Evolutionary conservation across 192 early-diverging fungal genomes (phyloP).

Genomic region (Coemansia umbellata): DNA sequence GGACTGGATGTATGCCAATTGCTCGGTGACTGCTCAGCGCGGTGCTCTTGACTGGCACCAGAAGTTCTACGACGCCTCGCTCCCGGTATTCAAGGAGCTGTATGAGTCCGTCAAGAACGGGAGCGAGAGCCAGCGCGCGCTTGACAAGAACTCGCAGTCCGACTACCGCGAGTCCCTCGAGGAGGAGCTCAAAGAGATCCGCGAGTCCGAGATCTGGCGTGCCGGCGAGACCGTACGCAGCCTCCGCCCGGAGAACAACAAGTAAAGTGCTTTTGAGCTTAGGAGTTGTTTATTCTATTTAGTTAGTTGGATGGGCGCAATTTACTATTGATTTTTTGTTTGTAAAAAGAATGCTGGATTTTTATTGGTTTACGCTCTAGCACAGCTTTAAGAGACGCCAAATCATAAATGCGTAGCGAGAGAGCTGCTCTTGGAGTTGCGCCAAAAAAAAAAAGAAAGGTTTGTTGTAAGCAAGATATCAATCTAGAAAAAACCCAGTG

Average conservation of each 20-base stretch:
- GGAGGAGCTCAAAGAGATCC: conserved; percentile 85
- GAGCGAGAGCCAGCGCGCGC: conserved; percentile 75
- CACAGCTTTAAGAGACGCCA: no score
- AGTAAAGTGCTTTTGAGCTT: conserved; percentile 4
- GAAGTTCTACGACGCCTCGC: conserved; percentile 85
- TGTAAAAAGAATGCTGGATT: no score
- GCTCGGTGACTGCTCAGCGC: conserved; percentile 93
- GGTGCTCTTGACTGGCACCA: conserved; percentile 98
- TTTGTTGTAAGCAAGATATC: no score
- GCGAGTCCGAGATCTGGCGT: conserved; percentile 90
- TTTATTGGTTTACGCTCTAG: no score
- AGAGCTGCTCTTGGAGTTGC: no score
- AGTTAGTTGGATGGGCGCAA: no score
- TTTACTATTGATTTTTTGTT: no score
- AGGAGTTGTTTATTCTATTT: no score
- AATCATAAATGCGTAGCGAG: no score
- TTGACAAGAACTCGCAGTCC: conserved; percentile 83
- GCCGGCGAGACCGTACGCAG: conserved; percentile 82
- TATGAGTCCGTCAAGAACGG: conserved; percentile 87
- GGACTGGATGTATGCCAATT: conserved; percentile 99
- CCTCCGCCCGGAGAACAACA: conserved; percentile 84
- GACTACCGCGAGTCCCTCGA: conserved; percentile 94
- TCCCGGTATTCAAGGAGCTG: conserved; percentile 90
- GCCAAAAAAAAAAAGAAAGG: no score
- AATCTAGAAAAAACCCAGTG: no score